phyloP scores from a whole-genome alignment of 2,329 filamentous ascomycete species.

The Hypoxylon sp. region DNA sequence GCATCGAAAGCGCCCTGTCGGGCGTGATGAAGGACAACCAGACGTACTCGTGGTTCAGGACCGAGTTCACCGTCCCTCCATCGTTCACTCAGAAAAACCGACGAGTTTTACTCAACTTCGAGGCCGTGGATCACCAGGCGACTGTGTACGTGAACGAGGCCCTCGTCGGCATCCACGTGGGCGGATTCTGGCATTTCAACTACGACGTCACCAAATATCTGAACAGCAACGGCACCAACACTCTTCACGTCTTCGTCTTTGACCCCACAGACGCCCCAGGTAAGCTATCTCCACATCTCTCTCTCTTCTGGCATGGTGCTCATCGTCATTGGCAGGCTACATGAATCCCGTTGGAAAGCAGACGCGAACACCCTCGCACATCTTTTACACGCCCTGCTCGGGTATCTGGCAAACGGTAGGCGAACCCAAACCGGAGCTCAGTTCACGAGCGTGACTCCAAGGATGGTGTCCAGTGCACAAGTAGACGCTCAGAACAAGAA shows the following conservation, averaged over 20 bases:
- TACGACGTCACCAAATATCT: slow-evolving; percentile 63
- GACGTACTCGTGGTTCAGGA: slow-evolving; percentile 59
- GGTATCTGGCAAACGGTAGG: slow-evolving; percentile 71
- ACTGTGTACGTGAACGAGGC: slow-evolving; percentile 66
- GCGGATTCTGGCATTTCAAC: slow-evolving; percentile 69
- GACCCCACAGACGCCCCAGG: slow-evolving; percentile 67
- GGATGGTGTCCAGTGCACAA: no score
- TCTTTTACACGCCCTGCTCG: slow-evolving; percentile 76
- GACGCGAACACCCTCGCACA: slow-evolving; percentile 62
- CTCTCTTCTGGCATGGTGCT: background rate
- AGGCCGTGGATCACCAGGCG: slow-evolving; percentile 65
- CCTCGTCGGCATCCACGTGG: slow-evolving; percentile 60
- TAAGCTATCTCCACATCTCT: slow-evolving; percentile 6
- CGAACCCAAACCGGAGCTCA: background rate
- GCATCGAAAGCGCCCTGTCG: slow-evolving; percentile 57
- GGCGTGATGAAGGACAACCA: slow-evolving; percentile 55
- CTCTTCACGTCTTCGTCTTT: slow-evolving; percentile 69
- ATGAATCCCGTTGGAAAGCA: slow-evolving; percentile 74
- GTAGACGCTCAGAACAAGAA: background rate
- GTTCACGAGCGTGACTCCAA: no score
- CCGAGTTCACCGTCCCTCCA: slow-evolving; percentile 57
- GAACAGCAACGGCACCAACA: slow-evolving; percentile 55
- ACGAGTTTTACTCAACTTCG: slow-evolving; percentile 62
- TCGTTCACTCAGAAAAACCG: slow-evolving; percentile 52
- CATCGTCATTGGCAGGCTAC: slow-evolving; percentile 39